A percentile compares a stretch with the other conserved stretches of the same genome.
Evolutionary conservation across 495 filamentous ascomycete genomes (phyloP).

Genomic region (Parmelia sp.): DNA sequence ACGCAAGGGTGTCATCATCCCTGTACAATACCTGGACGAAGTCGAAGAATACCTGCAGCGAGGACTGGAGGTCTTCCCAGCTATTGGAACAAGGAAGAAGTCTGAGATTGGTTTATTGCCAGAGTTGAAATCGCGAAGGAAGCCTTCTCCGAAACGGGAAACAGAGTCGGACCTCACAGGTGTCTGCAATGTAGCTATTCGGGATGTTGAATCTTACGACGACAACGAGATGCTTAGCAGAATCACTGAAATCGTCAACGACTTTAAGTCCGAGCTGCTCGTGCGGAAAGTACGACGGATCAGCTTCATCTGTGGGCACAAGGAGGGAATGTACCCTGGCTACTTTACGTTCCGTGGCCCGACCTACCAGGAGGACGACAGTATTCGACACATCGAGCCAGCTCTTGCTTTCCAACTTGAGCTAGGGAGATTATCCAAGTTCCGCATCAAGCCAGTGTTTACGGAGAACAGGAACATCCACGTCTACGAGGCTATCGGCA

Average conservation of each 20-base stretch:
- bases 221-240: conserved; percentile 73
- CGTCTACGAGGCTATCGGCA: conserved; percentile 94
- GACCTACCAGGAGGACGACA: conserved; percentile 79
- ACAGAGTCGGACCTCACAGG: conserved; percentile 62
- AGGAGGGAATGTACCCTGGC: conserved; percentile 88
- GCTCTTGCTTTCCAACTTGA: conserved; percentile 97
- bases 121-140: conserved; percentile 66
- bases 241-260: conserved; percentile 67
- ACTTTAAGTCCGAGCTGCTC: conserved; percentile 77
- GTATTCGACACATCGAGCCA: conserved; percentile 94
- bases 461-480: conserved; percentile 99
- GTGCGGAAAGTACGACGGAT: conserved; percentile 76
- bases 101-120: conserved; percentile 54
- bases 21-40: conserved; percentile 88
- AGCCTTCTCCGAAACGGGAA: conserved; percentile 39
- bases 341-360: conserved; percentile 98
- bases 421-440: conserved; percentile 86
- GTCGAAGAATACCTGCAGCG: conserved; percentile 74
- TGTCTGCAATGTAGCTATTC: conserved; percentile 86
- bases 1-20: conserved; percentile 92
- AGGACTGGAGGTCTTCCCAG: conserved; percentile 76
- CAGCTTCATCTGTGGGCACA: conserved; percentile 93
- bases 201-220: conserved; percentile 79
- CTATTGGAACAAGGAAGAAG: conserved; percentile 41
- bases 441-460: conserved; percentile 95